Conservation (phyloP, 345 rosid species). For the Erucastrum elatum region DNA sequence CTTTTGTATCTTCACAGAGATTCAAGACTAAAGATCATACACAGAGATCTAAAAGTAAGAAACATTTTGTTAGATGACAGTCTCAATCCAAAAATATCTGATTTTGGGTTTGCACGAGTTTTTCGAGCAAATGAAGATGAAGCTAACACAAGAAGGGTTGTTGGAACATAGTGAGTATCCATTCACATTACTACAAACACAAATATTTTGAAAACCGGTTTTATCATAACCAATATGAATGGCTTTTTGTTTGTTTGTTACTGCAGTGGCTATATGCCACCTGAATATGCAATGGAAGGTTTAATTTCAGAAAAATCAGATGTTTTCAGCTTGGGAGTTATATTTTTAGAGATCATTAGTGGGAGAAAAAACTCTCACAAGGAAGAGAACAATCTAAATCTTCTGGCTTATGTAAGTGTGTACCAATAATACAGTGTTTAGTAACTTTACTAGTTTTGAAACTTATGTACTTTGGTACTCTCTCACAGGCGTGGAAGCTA, state of each 20-base stretch:
- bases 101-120: slow-evolving; percentile 52
- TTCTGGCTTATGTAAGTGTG: slow-evolving; percentile 41
- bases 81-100: slow-evolving; percentile 50
- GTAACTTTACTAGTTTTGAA: not conserved
- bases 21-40: slow-evolving; percentile 52
- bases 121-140: slow-evolving; percentile 44
- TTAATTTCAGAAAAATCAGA: slow-evolving; percentile 48
- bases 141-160: slow-evolving; percentile 49
- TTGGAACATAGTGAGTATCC: slow-evolving; percentile 48
- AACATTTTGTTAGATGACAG: slow-evolving; percentile 55
- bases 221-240: not conserved
- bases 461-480: slow-evolving; percentile 3
- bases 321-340: slow-evolving; percentile 46
- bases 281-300: slow-evolving; percentile 50
- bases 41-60: slow-evolving; percentile 51
- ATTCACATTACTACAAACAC: not conserved
- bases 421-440: not conserved
- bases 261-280: slow-evolving; percentile 55
- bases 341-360: slow-evolving; percentile 46
- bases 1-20: slow-evolving; percentile 51
- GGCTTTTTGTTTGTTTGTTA: not conserved
- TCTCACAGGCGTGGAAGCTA: slow-evolving; percentile 44
- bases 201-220: not conserved
- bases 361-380: slow-evolving; percentile 45
- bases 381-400: slow-evolving; percentile 31